Evolutionary conservation across 495 filamentous ascomycete genomes (phyloP).

Genomic region (Stereocaulon alpinum): DNA sequence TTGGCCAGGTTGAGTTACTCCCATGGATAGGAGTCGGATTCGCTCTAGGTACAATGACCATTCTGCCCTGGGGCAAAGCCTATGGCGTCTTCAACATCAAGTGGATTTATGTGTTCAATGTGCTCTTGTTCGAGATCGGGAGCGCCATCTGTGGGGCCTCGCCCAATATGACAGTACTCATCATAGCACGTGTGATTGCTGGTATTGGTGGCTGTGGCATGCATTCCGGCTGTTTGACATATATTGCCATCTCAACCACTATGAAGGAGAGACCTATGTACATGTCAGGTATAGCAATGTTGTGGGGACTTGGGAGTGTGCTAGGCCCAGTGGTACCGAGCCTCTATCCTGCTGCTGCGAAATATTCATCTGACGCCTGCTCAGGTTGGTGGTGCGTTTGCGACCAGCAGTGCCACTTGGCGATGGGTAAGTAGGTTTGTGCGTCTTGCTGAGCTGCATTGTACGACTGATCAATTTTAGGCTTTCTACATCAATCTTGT

Average conservation of each 20-base stretch:
- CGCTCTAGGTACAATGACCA: background rate
- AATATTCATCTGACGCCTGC: too few species aligned
- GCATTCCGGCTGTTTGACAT: constrained; percentile 35
- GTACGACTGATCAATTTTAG: constrained; percentile 27
- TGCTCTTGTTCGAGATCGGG: constrained; percentile 22
- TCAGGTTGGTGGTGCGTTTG: constrained; percentile 27
- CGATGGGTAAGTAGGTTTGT: constrained; percentile 31
- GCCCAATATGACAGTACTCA: constrained; percentile 20
- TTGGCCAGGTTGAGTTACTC: constrained; percentile 36
- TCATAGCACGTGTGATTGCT: constrained; percentile 23
- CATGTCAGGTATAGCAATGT: constrained; percentile 17
- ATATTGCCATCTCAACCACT: constrained; percentile 29
- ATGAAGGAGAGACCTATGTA: constrained; percentile 34
- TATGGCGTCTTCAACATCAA: constrained; percentile 38
- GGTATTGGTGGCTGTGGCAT: constrained; percentile 28
- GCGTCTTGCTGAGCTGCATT: background rate
- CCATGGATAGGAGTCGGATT: constrained; percentile 35
- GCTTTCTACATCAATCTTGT: constrained; percentile 64
- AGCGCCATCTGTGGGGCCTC: constrained; percentile 18
- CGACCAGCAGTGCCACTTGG: constrained; percentile 29
- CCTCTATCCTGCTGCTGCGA: too few species aligned
- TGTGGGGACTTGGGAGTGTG: constrained; percentile 42
- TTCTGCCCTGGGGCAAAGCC: constrained; percentile 23
- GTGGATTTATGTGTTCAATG: constrained; percentile 32
- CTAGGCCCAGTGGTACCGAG: constrained; percentile 32